Evolutionary conservation across 1,139 yeast genomes (phyloP), one percentile per base, ranked within the genome.

Genomic region (Hyphopichia buzzinii): DNA sequence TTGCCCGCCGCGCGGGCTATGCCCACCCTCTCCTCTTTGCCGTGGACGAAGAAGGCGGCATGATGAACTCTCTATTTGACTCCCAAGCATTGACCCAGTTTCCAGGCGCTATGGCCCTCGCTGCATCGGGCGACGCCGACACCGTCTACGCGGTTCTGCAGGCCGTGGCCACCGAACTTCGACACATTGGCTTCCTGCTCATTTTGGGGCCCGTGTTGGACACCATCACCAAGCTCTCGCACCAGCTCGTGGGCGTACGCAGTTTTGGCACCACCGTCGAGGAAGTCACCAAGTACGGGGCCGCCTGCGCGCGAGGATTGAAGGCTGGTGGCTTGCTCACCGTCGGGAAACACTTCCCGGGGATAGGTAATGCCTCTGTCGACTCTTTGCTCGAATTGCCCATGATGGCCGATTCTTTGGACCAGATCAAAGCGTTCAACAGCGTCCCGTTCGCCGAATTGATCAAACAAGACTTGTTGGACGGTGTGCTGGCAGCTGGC

Each of bases 11-110:
- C 35, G 77, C 78, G 1, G 66, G 73, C 28, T 80, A 79, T 46
- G 62, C 68, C 42, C 63, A 74, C 42, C 87, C 87, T 1, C 54
- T 80, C 21, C 58, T 87, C 41, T 83, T 90, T 63, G 92, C 95
- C 11, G 77, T 82, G 10, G 83, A 81, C 54, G 92, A 88, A 54
- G 97, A 89, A 56, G 77, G 92, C 33, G 88, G 86, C 42, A 77
- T 87, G 78, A 71, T 77, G 57, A 79, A 79, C 53, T 69, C 81
- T 21, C 59, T 80, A 30, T 76, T 74, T 49, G 84, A 79, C 46
- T 67, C 73, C 4, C 68, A 70, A 8, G 64, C 59, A 40, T 54
- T 80, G 22, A 73, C 81, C 8, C 85, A 80, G 52, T 77, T 74
- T 44, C 86, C 86, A 0, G 78, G 82, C 3, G 79, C 82, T 13